phyloP scores from a whole-genome alignment of 2,329 filamentous ascomycete species.

The Grosmannia serpens region DNA sequence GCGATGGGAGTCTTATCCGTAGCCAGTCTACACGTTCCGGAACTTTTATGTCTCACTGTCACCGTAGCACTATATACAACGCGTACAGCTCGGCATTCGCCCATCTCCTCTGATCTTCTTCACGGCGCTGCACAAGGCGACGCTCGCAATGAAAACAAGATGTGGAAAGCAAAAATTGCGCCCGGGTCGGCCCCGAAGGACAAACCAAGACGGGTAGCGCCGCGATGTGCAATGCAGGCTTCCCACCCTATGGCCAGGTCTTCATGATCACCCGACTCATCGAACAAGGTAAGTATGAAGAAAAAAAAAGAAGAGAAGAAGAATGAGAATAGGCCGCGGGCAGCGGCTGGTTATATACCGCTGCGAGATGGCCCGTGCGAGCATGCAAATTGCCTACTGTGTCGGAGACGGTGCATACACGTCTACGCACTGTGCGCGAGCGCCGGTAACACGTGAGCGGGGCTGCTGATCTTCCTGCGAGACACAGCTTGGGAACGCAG shows the following conservation, averaged over 20 bases:
- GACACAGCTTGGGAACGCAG: not conserved
- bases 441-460: not conserved
- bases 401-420: not conserved
- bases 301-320: constrained; percentile 7
- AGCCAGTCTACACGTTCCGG: no score
- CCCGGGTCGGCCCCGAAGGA: constrained; percentile 16
- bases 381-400: not conserved
- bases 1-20: no score
- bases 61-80: no score
- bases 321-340: constrained; percentile 3
- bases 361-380: constrained; percentile 8
- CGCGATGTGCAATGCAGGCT: constrained; percentile 17
- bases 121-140: constrained; percentile 9
- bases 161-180: constrained; percentile 14
- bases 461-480: not conserved
- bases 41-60: no score
- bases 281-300: constrained; percentile 17
- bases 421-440: not conserved
- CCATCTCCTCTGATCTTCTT: no score
- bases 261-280: constrained; percentile 17
- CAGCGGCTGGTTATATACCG: constrained; percentile 1
- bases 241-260: constrained; percentile 16
- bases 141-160: constrained; percentile 12
- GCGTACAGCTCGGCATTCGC: no score
- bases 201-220: constrained; percentile 16